Evolutionary conservation across 805 yeast species (phyloP), one percentile per base, ranked within the genome.

Genomic region (Candida montana): DNA sequence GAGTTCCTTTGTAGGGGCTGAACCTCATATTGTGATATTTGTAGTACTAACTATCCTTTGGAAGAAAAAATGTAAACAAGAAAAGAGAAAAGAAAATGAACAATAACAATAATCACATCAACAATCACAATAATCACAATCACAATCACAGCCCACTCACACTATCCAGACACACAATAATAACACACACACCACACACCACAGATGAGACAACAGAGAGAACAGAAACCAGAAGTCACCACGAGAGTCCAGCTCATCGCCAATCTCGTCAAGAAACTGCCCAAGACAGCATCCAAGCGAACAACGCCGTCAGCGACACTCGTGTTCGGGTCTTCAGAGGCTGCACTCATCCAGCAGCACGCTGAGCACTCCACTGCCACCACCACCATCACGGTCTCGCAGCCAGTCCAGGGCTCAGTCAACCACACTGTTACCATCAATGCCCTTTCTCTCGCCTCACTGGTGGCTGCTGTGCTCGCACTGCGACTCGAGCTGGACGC

Each of bases 1-100:
- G 24, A 33, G 35, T 18, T 34, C 31, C 38, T 10, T 41, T 41
- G 19, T 49, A 49, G 4, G 53, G 53, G 20, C 51, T 47, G 48
- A 47, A 47, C 8, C 46, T 37, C 53, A 49, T 49, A 5, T 7
- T 26, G 7, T 18, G 3, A 28, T 29, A n/a, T 13, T 13, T n/a
- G 12, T 8, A 13, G 33, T 31, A 20, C 11, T 10, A 12, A 3
- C 30, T 11, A n/a, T 28, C n/a, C n/a, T n/a, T 28, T 28, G 7
- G 24, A 9, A 21, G 24, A 21, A 21, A 6, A 21, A 21, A 21
- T 21, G 24, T n/a, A n/a, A n/a, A n/a, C n/a, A n/a, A n/a, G n/a
- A n/a, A n/a, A n/a, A n/a, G n/a, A n/a, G n/a, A n/a, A n/a, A n/a
- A n/a, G n/a, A n/a, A n/a, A n/a, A n/a, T n/a, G n/a, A n/a, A n/a